A percentile compares a stretch with the other conserved stretches of the same genome.
Conservation (phyloP, 1,139 yeast genomes). For the Lodderomyces orthopsilosis region DNA sequence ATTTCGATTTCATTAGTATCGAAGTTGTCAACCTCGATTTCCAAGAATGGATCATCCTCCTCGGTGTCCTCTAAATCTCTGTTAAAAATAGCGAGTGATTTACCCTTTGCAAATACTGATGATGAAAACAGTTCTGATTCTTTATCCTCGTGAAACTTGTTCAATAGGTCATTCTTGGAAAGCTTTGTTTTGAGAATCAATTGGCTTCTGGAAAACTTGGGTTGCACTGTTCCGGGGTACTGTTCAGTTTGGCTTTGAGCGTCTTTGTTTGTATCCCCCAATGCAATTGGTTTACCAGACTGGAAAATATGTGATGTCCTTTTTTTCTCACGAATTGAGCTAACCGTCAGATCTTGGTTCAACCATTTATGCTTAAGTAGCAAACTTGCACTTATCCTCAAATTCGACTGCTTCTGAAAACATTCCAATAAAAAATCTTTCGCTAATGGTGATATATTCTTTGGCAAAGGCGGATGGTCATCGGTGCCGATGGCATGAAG, state of each 20-base stretch:
- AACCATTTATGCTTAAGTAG: conserved; percentile 67
- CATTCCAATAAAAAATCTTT: conserved; percentile 71
- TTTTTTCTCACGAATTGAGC: not conserved
- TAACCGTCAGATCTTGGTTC: conserved; percentile 9
- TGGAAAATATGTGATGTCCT: not conserved
- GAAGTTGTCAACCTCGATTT: conserved; percentile 39
- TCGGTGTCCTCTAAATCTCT: conserved; percentile 14
- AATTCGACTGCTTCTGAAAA: conserved; percentile 70
- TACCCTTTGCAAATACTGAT: conserved; percentile 1
- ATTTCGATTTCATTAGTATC: conserved; percentile 45
- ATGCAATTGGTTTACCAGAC: conserved; percentile 6
- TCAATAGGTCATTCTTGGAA: conserved; percentile 30
- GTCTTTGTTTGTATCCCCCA: conserved; percentile 1
- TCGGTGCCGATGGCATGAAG: conserved; percentile 91
- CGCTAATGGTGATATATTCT: conserved; percentile 48
- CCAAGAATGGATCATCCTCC: conserved; percentile 39
- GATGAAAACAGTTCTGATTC: conserved; percentile 17
- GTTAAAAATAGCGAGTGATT: not conserved
- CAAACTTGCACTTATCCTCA: conserved; percentile 56
- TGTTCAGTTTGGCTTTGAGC: not conserved
- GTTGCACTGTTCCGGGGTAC: conserved; percentile 18
- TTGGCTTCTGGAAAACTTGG: conserved; percentile 25
- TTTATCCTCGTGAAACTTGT: conserved; percentile 28
- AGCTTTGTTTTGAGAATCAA: conserved; percentile 7
- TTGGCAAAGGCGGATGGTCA: conserved; percentile 76